Evolutionary conservation across 2,329 filamentous ascomycete genomes (phyloP).

Genomic region (Scedosporium apiospermum): DNA sequence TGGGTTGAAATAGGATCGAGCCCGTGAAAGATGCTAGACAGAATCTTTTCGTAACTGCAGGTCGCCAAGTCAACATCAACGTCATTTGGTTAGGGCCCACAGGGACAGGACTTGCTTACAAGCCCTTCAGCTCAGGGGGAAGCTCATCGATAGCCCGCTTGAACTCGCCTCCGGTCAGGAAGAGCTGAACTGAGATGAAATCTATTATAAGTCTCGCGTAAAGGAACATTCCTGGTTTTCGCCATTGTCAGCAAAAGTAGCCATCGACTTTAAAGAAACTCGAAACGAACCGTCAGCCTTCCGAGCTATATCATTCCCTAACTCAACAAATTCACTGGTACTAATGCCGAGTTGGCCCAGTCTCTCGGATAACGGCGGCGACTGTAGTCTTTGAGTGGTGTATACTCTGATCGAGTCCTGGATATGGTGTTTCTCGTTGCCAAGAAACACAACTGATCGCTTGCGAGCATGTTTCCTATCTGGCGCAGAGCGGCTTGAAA

Average conservation of each 20-base stretch:
- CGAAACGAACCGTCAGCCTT: neutral
- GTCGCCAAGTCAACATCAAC: too few species aligned
- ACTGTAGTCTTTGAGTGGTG: neutral
- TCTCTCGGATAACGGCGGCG: neutral
- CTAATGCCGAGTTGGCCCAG: neutral
- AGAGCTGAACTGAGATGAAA: neutral
- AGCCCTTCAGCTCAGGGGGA: slow-evolving; percentile 15
- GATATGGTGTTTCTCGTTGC: too few species aligned
- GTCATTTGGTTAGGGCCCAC: neutral
- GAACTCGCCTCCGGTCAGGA: slow-evolving; percentile 13
- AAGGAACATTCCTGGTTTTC: neutral
- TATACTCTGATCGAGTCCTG: neutral
- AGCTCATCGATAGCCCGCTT: slow-evolving; percentile 14
- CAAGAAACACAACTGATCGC: too few species aligned
- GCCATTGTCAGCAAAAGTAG: too few species aligned
- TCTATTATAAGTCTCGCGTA: neutral
- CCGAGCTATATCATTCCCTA: neutral
- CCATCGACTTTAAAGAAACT: too few species aligned
- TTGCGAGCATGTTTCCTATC: too few species aligned
- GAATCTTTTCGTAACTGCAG: slow-evolving; percentile 18
- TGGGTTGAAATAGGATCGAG: slow-evolving; percentile 17
- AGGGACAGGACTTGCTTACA: slow-evolving; percentile 11
- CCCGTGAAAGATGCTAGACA: slow-evolving; percentile 14
- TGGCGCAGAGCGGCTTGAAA: too few species aligned
- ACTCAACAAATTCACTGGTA: neutral